Evolutionary conservation across 2,329 filamentous ascomycete genomes (phyloP), one percentile per base, ranked within the genome.

Genomic region (Parastagonospora avenae): DNA sequence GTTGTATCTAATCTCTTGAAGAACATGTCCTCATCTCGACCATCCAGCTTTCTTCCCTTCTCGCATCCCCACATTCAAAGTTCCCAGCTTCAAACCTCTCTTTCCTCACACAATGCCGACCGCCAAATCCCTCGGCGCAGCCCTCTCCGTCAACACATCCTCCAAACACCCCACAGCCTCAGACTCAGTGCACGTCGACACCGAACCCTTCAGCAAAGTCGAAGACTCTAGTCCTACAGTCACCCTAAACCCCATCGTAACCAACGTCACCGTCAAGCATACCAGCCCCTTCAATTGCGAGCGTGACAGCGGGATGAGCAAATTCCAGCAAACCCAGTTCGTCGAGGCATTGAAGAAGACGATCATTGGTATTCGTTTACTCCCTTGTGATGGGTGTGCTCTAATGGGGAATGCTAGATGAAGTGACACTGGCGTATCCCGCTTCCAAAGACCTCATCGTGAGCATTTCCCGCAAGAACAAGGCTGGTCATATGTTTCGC

Each of bases 301-400:
- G 15, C 44, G 36, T 27, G 43, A 29, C 19, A 19, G 40, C 6
- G 48, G 52, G 12, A 15, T 51, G 36, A 36, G 35, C 15, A 51
- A 51, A n/a, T 11, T 54, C 30, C 11, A 30, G 15, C 52, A 54
- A 16, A 3, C 51, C 4, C 39, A 51, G 5, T 54, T 54, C 36
- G 12, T 33, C 5, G 11, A 44, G 16, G 2, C 10, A 8, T 4
- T 54, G 7, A 54, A 51, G 11, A 16, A 9, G 1, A 30, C 19
- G 38, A 45, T 54, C 3, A 19, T 54, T 28, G 52, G 40, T 54
- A n/a, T 29, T 14, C 33, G 38, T 15, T 11, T 10, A 12, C 10
- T 16, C 31, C 7, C 15, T 16, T 14, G 28, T 2, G 11, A 42
- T 27, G 15, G 24, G 15, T n/a, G 6, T 12, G 29, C 9, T 2